Conservation (phyloP, 108 stramenopile species). For the Stephanodiscus minutulus region DNA sequence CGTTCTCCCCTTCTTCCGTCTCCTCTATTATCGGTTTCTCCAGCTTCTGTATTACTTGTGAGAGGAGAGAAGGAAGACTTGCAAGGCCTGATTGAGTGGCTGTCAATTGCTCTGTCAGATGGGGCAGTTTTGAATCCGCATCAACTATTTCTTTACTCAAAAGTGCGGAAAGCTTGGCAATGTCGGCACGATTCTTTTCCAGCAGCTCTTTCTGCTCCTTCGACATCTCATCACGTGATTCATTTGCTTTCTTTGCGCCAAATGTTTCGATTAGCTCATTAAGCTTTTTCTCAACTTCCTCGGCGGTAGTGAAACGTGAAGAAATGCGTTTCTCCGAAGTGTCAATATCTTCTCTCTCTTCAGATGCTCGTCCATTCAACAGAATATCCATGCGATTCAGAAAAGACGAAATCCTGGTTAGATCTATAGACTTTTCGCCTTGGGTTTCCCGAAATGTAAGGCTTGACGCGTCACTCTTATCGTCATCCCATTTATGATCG, state of each 20-base stretch:
- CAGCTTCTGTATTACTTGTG: conserved; percentile 32
- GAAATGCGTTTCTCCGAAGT: background rate
- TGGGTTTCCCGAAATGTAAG: conserved; percentile 30
- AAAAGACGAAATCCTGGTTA: conserved; percentile 34
- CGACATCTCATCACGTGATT: background rate
- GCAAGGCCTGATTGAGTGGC: conserved; percentile 16
- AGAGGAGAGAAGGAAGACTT: conserved; percentile 38
- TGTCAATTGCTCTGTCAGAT: background rate
- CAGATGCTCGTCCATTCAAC: background rate
- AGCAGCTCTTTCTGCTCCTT: conserved; percentile 25
- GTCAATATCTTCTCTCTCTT: background rate
- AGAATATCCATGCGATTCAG: conserved; percentile 32
- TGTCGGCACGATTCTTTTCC: conserved; percentile 21
- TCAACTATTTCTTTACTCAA: conserved; percentile 25
- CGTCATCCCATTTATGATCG: conserved; percentile 28
- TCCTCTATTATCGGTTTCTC: conserved; percentile 13
- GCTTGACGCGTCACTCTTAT: conserved; percentile 43
- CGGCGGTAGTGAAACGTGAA: conserved; percentile 14
- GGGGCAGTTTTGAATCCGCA: background rate
- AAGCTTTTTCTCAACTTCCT: conserved; percentile 41
- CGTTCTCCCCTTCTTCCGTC: conserved; percentile 1
- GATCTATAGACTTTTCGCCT: conserved; percentile 19
- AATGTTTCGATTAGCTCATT: conserved; percentile 29
- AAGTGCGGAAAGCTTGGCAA: conserved; percentile 35
- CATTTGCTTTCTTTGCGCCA: conserved; percentile 21